Base-by-base conservation (phyloP, 352 stramenopile species). In the Phytopythium boreale region DNA sequence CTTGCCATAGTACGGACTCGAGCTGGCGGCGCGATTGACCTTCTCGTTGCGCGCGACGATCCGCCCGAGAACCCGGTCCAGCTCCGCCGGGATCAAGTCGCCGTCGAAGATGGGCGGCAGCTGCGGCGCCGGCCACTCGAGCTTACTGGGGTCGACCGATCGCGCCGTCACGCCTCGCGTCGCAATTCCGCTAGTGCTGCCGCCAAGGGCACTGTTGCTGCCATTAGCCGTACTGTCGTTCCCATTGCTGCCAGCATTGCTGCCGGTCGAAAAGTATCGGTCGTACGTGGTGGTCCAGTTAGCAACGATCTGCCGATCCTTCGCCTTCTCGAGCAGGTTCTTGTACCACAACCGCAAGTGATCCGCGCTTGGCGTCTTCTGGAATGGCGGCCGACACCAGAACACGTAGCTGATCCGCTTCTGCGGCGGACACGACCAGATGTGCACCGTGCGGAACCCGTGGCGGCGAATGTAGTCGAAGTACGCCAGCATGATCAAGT, bases 351-450 rank as follows among this genome's bases (percentile, higher is more conserved):
- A 64, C 37, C 91, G 86, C 37, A 99, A 76, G 52, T 98, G 92
- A 47, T 99, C 95, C 34, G 88, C 80, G 47, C 87, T 97, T 8
- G 97, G 97, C 8, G 95, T 99, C 57, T 97, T 90, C 75, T 99
- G 97, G 68, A 98, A 97, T 17, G 76, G 56, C 19, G 96, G 96
- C 49, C 98, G 96, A 68, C 93, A 98, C 89, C 96, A 98, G 77
- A 99, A 99, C 53, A 99, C 97, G 72, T 99, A 99, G 59, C 94
- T 98, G 71, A 98, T 98, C 22, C 96, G 96, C 58, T 96, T 91
- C 63, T 92, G 81, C 43, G 97, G 87, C 53, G 88, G 88, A 66
- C 96, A 99, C 41, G 92, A 96, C 97, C 97, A 99, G 49, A 99
- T 99, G 69, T 99, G 95, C 52, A 97, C 93, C 36, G 88, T 89